A percentile compares a stretch with the other conserved stretches of the same genome.
phyloP scores from a whole-genome alignment of 768 basidiomycete genomes.

The Chalciporus pseudorubinellus region DNA sequence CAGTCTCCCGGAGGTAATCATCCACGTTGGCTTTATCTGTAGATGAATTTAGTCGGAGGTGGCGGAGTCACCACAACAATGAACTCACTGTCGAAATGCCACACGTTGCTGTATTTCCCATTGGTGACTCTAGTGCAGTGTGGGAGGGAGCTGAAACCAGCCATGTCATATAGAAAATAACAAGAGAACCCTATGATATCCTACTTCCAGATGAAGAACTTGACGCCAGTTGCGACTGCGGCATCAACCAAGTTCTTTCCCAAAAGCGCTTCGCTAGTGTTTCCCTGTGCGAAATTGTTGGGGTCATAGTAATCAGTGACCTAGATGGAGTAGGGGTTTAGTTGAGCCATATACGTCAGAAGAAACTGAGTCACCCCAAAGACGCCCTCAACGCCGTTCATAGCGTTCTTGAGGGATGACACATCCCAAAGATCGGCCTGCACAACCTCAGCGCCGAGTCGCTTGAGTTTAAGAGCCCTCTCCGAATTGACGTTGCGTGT shows the following conservation, averaged over 20 bases:
- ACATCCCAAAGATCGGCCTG: slow-evolving; percentile 26
- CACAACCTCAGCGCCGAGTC: slow-evolving; percentile 22
- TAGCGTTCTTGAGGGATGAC: slow-evolving; percentile 24
- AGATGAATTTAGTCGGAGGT: too few relatives aligned
- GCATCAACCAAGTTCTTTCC: slow-evolving; percentile 34
- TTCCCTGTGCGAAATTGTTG: slow-evolving; percentile 14
- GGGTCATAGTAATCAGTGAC: slow-evolving; percentile 29
- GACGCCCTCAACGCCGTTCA: slow-evolving; percentile 31
- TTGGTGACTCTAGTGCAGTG: slow-evolving; percentile 11
- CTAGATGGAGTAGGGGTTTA: slow-evolving; percentile 8
- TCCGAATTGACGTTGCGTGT: slow-evolving; percentile 30
- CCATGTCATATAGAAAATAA: background rate
- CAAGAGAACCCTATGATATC: background rate
- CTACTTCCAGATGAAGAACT: slow-evolving; percentile 33
- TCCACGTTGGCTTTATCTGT: too few relatives aligned
- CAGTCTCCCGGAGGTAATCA: too few relatives aligned
- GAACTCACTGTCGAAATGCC: slow-evolving; percentile 27
- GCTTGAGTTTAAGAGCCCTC: slow-evolving; percentile 21
- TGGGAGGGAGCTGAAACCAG: slow-evolving; percentile 22
- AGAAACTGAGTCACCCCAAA: slow-evolving; percentile 29
- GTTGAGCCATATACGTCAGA: background rate
- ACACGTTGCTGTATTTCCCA: slow-evolving; percentile 23
- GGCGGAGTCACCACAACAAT: background rate
- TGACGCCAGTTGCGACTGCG: slow-evolving; percentile 18
- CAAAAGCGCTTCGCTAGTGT: slow-evolving; percentile 20